Base-by-base conservation (phyloP, 345 rosid genomes). In the Aurinia saxatilis region DNA sequence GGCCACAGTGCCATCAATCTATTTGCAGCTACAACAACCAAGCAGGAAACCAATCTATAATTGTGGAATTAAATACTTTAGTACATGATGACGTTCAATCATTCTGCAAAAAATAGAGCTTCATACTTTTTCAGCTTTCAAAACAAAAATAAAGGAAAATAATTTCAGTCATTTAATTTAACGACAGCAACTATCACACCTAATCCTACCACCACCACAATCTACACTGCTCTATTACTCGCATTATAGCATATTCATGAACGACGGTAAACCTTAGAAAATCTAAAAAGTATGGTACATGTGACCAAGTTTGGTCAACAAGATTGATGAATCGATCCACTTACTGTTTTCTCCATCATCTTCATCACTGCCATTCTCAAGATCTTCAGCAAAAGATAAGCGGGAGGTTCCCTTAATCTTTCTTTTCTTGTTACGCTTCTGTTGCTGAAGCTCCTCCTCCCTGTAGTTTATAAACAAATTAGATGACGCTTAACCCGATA, bases 361-460 rank as follows among this genome's bases (percentile, higher is more conserved):
- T 47, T 85, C 98, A 57, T 83, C 96, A 53, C 86, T 83, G 54
- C 80, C 92, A 56, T 87, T 75, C 41, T 83, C 99, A 11, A 90
- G 13, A 76, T 90, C 97, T 57, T 95, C 89, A 1, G 84, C 75
- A 80, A 95, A 95, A 2, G 99, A 95, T 50, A 95, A 66, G 15
- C 91, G 85, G 31, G 96, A 81, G 53, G 67, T 75, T 7, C 85
- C 96, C 72, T 81, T 90, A 49, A 82, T 63, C 80, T 95, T 95
- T 70, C 97, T 80, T 79, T 86, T 88, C 67, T 83, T 90, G 44
- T 81, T 90, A 50, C 96, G 96, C 79, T 95, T 95, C 65, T 82
- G 89, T 33, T 86, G 59, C 72, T 82, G 96, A 54, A 90, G 75
- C 58, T 86, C 96, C 75, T 95, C 99, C 78, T 90, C 99, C 78